Evolutionary conservation across 1,284 basidiomycete genomes (phyloP).

Genomic region (Leccinum pseudoinsigne): DNA sequence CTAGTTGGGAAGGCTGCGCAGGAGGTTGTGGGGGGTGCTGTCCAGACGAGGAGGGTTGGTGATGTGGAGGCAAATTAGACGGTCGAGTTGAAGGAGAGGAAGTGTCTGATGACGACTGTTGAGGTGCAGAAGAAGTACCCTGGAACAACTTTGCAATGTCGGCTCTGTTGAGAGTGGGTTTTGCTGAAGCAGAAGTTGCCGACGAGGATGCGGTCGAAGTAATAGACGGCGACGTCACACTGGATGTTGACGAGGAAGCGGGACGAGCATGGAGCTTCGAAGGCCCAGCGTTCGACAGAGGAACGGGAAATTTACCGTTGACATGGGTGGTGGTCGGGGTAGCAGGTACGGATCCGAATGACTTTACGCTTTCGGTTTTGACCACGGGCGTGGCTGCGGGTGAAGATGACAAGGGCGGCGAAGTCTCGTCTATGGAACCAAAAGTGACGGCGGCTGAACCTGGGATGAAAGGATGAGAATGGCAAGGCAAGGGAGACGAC

Average conservation of each 20-base stretch:
- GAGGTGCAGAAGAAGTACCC: conserved; percentile 36
- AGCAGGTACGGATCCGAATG: conserved; percentile 69
- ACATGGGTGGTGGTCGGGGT: too few species aligned
- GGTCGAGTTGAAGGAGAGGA: conserved; percentile 45
- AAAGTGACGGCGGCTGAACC: too few species aligned
- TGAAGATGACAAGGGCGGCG: too few species aligned
- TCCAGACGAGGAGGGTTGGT: conserved; percentile 31
- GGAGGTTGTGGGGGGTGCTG: conserved; percentile 43
- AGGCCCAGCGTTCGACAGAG: too few species aligned
- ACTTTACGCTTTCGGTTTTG: conserved; percentile 72
- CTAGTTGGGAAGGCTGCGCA: conserved; percentile 45
- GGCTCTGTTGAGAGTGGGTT: conserved; percentile 42
- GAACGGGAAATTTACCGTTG: too few species aligned
- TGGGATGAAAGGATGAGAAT: too few species aligned
- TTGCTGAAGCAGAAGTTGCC: conserved; percentile 36
- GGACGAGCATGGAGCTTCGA: too few species aligned
- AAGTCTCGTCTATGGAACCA: too few species aligned
- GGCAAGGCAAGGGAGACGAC: too few species aligned
- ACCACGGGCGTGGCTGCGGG: conserved; percentile 62
- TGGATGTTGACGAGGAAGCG: too few species aligned
- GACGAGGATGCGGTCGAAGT: too few species aligned
- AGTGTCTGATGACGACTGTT: conserved; percentile 34
- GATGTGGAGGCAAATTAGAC: conserved; percentile 46
- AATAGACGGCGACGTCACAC: too few species aligned
- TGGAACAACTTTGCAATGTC: conserved; percentile 74